phyloP scores from a whole-genome alignment of 768 basidiomycete species.

The Trametes punicea region DNA sequence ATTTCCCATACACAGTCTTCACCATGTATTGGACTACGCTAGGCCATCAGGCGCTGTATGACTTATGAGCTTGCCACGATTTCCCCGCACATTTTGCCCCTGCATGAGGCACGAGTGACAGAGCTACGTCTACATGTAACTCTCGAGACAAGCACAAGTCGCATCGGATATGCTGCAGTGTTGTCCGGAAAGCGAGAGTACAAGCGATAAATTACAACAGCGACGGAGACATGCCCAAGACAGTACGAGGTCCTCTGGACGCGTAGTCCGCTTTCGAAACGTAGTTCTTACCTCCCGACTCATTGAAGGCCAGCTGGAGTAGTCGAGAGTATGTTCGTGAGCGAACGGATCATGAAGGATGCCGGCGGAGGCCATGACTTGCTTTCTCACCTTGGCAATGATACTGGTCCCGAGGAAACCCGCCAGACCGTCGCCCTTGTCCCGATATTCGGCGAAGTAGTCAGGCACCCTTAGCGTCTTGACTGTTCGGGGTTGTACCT shows the following conservation, averaged over 20 bases:
- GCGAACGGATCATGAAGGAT: not conserved
- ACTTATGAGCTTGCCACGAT: slow-evolving; percentile 17
- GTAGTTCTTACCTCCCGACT: slow-evolving; percentile 61
- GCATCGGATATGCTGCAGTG: not conserved
- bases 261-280: slow-evolving; percentile 80
- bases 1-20: slow-evolving; percentile 14
- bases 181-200: slow-evolving; percentile 1
- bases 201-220: slow-evolving; percentile 44
- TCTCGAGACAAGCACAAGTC: too few species aligned
- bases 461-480: slow-evolving; percentile 72
- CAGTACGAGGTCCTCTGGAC: slow-evolving; percentile 64
- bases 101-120: too few species aligned
- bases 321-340: not conserved
- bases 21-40: slow-evolving; percentile 18
- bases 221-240: slow-evolving; percentile 76
- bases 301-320: slow-evolving; percentile 68
- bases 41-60: slow-evolving; percentile 18
- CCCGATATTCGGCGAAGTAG: slow-evolving; percentile 88
- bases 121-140: too few species aligned
- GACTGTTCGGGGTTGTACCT: slow-evolving; percentile 66
- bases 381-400: slow-evolving; percentile 66
- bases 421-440: slow-evolving; percentile 77
- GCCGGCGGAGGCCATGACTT: slow-evolving; percentile 1
- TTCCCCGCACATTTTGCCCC: not conserved
- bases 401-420: slow-evolving; percentile 82